Base-by-base conservation (phyloP, 352 stramenopile species). In the Pythium brachiatum region DNA sequence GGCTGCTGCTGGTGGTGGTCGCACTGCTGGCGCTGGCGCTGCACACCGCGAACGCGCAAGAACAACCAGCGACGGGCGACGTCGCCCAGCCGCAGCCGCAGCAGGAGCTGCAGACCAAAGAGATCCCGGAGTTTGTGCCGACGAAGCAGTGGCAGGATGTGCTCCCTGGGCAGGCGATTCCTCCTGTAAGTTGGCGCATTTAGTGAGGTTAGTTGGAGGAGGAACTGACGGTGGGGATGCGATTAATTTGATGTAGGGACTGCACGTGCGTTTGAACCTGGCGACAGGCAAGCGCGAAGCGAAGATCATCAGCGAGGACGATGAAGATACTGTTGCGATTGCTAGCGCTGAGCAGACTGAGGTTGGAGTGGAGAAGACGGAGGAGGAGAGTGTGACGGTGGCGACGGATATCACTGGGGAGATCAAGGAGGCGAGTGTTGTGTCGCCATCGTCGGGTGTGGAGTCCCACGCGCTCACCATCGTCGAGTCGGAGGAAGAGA, bases 181-280 rank as follows among this genome's bases (percentile, higher is more conserved):
- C 86, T 18, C 69, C 70, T 39, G 83, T 92, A 48, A 47, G 74
- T 70, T 0, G 6, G 31, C 8, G 43, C 18, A 20, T 54, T 15
- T 36, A 7, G 12, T 46, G 20, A 11, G 21, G 34, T 13, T 50
- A 12, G 2, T 9, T 25, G 25, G 54, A 8, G 43, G 12, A 34
- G 36, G 57, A 41, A 0, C 38, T 51, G 16, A 20, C 8, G 43
- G 23, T 74, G 15, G 43, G 8, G 18, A 51, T 48, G 13, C 62
- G 38, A 5, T 63, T 41, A 44, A 5, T n/a, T 51, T 58, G 48
- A n/a, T 68, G 32, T 53, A 94, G 86, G 86, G 86, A n/a, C 74
- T 95, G 5, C 86, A 95, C 38, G 79, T 95, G 53, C 83, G 86
- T 11, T 64, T 95, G 63, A 93, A 95, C 57, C 59, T 95, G 9